Base-by-base conservation (phyloP, 257 asterid species). In the Solanum dulcamara region DNA sequence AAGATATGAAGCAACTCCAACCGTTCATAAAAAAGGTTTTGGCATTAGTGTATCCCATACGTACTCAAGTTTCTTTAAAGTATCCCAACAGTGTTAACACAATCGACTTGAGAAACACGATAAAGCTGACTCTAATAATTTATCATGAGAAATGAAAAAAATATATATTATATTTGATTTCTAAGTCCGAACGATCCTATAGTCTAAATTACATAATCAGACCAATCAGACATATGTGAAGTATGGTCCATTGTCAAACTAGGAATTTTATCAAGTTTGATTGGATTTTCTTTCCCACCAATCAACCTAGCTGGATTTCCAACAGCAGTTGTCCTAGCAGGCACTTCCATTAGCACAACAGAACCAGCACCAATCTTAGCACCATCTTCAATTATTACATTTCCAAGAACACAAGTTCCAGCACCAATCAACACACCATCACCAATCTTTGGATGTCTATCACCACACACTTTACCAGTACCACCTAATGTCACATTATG, bases 321-420 rank as follows among this genome's bases (percentile, higher is more conserved):
- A 6, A 96, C 98, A 0, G 97, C 99, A 22, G 98, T 96, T 0
- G 99, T 93, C 44, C 97, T 89, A 3, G 92, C 97, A 32, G 98
- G 98, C 22, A 96, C 97, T 32, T 85, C 92, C 82, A 93, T 96
- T 0, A 96, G 87, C 86, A 96, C 99, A 32, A 96, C 97, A 0
- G 98, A 96, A 7, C 98, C 99, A 6, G 99, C 98, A 10, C 99
- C 99, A 87, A 96, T 88, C 90, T 96, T 96, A 2, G 98, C 98
- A 46, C 99, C 98, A 53, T 93, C 97, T 32, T 84, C 97, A 84
- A 96, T 91, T 30, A 88, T 88, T 44, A 96, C 97, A 89, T 93
- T 94, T 35, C 99, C 99, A 87, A 96, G 88, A 26, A 94, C 97
- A 84, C 97, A 94, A 81, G 99, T 94, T 17, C 97, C 99, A 7